Conservation (phyloP, 768 basidiomycete genomes). For the Cystobasidium ongulense region DNA sequence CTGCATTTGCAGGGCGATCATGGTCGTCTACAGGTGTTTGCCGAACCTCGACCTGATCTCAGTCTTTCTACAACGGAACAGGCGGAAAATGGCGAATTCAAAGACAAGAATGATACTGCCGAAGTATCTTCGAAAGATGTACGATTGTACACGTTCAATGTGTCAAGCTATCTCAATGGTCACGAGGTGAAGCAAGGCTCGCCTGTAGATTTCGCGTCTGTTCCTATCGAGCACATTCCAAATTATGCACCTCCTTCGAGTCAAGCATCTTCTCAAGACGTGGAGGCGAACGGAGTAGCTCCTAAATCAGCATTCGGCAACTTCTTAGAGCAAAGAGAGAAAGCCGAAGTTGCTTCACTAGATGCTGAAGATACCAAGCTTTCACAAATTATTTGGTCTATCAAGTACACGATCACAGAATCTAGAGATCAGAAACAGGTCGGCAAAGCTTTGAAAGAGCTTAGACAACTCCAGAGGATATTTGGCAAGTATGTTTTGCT, state of each 20-base stretch:
- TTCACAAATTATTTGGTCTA: neutral
- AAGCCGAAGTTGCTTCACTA: neutral
- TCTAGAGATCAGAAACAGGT: neutral
- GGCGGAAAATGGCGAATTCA: neutral
- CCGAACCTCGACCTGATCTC: neutral
- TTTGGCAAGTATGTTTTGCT: slow-evolving; percentile 1
- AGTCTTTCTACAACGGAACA: neutral
- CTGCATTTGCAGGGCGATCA: neutral
- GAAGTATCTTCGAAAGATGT: neutral
- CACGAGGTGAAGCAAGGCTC: neutral
- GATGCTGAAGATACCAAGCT: neutral
- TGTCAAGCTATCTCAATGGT: slow-evolving; percentile 16
- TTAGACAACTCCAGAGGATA: neutral
- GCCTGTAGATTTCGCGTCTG: slow-evolving; percentile 16
- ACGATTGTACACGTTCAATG: slow-evolving; percentile 7
- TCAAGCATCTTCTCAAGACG: neutral
- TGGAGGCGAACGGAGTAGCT: neutral
- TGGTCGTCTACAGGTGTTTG: slow-evolving; percentile 9
- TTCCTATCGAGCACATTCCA: neutral
- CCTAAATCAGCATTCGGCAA: neutral
- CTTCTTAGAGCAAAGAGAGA: neutral
- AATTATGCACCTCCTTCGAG: neutral
- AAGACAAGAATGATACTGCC: neutral
- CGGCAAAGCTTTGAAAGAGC: neutral
- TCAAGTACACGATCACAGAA: neutral